Evolutionary conservation across 129 eudicot genomes (phyloP).

Genomic region (Heracleum sosnowskyi): DNA sequence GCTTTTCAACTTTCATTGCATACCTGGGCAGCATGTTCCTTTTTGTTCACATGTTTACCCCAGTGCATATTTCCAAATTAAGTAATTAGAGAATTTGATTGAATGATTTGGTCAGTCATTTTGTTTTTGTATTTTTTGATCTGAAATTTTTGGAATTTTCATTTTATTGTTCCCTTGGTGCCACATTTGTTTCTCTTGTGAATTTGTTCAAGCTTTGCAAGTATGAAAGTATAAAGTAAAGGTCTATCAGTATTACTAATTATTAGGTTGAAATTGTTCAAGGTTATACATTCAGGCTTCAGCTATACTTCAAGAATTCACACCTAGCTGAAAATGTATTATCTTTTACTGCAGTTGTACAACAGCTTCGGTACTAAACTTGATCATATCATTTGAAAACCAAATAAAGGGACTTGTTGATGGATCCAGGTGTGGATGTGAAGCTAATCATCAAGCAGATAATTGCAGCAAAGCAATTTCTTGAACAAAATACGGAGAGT

Average conservation of each 20-base stretch:
- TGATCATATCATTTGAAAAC: constrained; percentile 68
- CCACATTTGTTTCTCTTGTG: not conserved
- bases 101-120: not conserved
- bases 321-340: not conserved
- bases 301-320: not conserved
- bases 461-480: not conserved
- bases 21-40: not conserved
- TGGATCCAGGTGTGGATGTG: constrained; percentile 12
- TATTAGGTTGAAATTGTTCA: not conserved
- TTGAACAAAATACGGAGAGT: not conserved
- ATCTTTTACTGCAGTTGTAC: constrained; percentile 57
- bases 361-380: constrained; percentile 60
- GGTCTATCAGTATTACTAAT: no score
- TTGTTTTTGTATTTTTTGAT: no score
- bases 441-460: constrained; percentile 25
- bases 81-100: not conserved
- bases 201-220: not conserved
- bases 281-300: not conserved
- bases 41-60: no score
- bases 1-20: not conserved
- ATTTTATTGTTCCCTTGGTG: not conserved
- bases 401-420: constrained; percentile 61
- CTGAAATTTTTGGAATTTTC: no score
- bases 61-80: no score
- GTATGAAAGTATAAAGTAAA: not conserved